These are phyloP conservation scores for Neolentinus lepideus DNA, from an alignment of 1,284 basidiomycete species.

Conservation along the genomic window DNA sequence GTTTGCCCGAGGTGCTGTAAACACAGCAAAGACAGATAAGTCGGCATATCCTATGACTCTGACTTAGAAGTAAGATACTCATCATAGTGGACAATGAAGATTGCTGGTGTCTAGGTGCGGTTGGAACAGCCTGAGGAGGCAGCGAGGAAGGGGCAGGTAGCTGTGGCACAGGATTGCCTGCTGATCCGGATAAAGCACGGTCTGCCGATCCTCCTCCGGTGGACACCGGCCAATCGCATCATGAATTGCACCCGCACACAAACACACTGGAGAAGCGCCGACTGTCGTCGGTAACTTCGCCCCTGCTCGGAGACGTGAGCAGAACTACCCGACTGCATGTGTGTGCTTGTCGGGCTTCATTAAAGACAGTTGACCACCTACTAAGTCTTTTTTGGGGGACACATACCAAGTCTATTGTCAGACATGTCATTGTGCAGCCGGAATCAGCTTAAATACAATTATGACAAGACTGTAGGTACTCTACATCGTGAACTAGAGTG, in stretches of 20 bases:
- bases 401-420: too few relatives aligned
- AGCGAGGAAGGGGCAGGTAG: neutral
- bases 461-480: too few relatives aligned
- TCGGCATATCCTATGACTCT: neutral
- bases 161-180: neutral
- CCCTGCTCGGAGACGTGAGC: too few relatives aligned
- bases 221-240: neutral
- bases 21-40: conserved; percentile 9
- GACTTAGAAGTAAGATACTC: conserved; percentile 16
- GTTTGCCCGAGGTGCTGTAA: conserved; percentile 66
- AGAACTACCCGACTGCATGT: too few relatives aligned
- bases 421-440: too few relatives aligned
- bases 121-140: conserved; percentile 1
- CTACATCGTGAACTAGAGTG: too few relatives aligned
- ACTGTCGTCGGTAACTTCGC: too few relatives aligned
- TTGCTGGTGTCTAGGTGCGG: conserved; percentile 1
- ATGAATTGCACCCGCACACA: neutral
- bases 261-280: too few relatives aligned
- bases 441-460: too few relatives aligned
- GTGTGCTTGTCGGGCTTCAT: too few relatives aligned
- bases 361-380: too few relatives aligned
- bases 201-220: neutral
- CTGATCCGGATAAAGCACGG: neutral
- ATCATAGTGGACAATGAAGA: conserved; percentile 20
- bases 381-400: too few relatives aligned